Evolutionary conservation across 805 yeast genomes (phyloP).

Genomic region (Maudiozyma bulderi): DNA sequence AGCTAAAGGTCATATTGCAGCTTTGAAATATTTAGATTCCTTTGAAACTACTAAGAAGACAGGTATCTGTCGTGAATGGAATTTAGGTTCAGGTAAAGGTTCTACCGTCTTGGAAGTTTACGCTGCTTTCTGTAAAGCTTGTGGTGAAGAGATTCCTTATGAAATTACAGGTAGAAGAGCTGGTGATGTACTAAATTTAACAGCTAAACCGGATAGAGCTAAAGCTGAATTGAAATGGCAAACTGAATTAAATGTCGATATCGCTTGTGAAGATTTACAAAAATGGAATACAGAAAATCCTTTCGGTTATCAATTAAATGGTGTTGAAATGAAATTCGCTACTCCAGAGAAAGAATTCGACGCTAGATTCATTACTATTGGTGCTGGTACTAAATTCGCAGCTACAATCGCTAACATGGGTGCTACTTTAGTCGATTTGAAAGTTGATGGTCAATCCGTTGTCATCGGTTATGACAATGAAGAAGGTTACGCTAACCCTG

Average conservation of each 20-base stretch:
- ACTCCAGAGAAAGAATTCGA: conserved; percentile 17
- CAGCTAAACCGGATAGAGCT: conserved; percentile 64
- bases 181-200: conserved; percentile 69
- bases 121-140: conserved; percentile 53
- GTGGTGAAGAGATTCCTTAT: conserved; percentile 54
- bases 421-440: conserved; percentile 39
- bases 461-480: conserved; percentile 34
- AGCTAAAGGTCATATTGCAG: conserved; percentile 69
- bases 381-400: conserved; percentile 26
- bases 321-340: conserved; percentile 18
- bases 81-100: conserved; percentile 76
- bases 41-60: conserved; percentile 14
- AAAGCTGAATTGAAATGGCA: conserved; percentile 44
- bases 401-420: conserved; percentile 42
- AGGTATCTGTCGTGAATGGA: conserved; percentile 69
- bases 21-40: conserved; percentile 43
- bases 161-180: conserved; percentile 58
- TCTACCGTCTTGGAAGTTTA: conserved; percentile 66
- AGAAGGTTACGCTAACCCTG: conserved; percentile 20
- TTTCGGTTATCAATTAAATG: conserved; percentile 38
- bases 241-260: conserved; percentile 44
- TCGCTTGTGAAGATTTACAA: conserved; percentile 69
- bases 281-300: conserved; percentile 67
- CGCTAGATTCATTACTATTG: conserved; percentile 24
- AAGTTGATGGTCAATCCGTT: conserved; percentile 32